Percentiles rank a stretch among this genome's conserved stretches.
Conservation (phyloP, 305 asterid genomes). For the Fraxinus sp. region DNA sequence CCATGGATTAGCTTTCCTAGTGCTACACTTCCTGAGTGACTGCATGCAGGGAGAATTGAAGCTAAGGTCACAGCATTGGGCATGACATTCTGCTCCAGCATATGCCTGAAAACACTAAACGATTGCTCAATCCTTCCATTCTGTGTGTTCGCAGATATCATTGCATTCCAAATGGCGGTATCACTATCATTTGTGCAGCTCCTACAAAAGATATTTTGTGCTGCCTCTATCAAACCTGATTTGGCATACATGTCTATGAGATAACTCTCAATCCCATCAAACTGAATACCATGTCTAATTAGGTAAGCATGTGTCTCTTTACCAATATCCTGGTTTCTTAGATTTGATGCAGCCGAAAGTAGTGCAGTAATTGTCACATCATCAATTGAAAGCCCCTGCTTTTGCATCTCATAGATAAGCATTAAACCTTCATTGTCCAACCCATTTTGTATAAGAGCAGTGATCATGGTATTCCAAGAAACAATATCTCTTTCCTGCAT, state of each 20-base stretch:
- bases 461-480: slow-evolving; percentile 89
- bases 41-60: slow-evolving; percentile 76
- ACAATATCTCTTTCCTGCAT: slow-evolving; percentile 81
- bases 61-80: slow-evolving; percentile 82
- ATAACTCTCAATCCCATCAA: slow-evolving; percentile 76
- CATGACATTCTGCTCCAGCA: slow-evolving; percentile 54
- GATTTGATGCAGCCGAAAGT: slow-evolving; percentile 81
- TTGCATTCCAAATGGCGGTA: slow-evolving; percentile 78
- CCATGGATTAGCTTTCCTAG: slow-evolving; percentile 70
- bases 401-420: slow-evolving; percentile 82
- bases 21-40: slow-evolving; percentile 62
- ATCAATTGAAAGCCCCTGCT: slow-evolving; percentile 52
- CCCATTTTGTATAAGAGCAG: slow-evolving; percentile 71
- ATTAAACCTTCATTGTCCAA: slow-evolving; percentile 70
- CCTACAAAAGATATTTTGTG: slow-evolving; percentile 48
- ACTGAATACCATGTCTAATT: slow-evolving; percentile 58
- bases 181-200: slow-evolving; percentile 42
- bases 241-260: slow-evolving; percentile 87
- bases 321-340: slow-evolving; percentile 57
- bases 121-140: slow-evolving; percentile 59
- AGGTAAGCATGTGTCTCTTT: slow-evolving; percentile 78
- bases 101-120: slow-evolving; percentile 47
- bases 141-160: slow-evolving; percentile 73
- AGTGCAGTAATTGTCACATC: slow-evolving; percentile 68
- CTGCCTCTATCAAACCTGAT: slow-evolving; percentile 54